Evolutionary conservation across 768 basidiomycete species (phyloP).

Genomic region (Agaricus blazei): DNA sequence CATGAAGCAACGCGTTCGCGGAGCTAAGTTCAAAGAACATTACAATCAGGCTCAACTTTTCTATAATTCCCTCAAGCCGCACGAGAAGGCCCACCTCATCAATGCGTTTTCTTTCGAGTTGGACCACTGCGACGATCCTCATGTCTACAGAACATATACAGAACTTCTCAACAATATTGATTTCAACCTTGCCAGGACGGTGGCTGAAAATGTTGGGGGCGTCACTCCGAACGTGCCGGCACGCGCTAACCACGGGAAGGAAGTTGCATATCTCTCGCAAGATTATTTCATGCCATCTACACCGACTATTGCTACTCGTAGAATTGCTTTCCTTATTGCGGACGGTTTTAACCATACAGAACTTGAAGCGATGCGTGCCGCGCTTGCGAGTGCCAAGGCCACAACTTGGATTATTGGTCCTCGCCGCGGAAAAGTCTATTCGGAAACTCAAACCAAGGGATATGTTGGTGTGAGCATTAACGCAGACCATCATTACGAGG

Average conservation of each 20-base stretch:
- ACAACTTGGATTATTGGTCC: slow-evolving; percentile 63
- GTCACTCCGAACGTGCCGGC: slow-evolving; percentile 46
- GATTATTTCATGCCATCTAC: slow-evolving; percentile 44
- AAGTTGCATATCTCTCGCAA: slow-evolving; percentile 55
- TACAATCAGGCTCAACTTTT: slow-evolving; percentile 74
- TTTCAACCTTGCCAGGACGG: slow-evolving; percentile 60
- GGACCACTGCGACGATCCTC: slow-evolving; percentile 73
- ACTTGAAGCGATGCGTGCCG: slow-evolving; percentile 52
- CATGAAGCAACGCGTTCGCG: slow-evolving; percentile 54
- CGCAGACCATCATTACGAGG: slow-evolving; percentile 71
- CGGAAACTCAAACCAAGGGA: slow-evolving; percentile 23
- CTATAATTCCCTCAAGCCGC: slow-evolving; percentile 68
- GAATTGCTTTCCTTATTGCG: slow-evolving; percentile 71
- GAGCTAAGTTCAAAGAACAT: slow-evolving; percentile 76
- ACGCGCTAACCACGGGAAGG: slow-evolving; percentile 53
- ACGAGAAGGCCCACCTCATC: slow-evolving; percentile 69
- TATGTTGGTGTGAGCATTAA: slow-evolving; percentile 26
- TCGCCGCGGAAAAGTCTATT: slow-evolving; percentile 49
- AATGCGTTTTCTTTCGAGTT: slow-evolving; percentile 78
- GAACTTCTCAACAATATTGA: slow-evolving; percentile 69
- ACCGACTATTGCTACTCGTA: slow-evolving; percentile 58
- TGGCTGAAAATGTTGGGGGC: slow-evolving; percentile 66
- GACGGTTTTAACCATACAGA: slow-evolving; percentile 69
- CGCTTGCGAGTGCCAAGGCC: slow-evolving; percentile 47
- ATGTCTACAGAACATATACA: slow-evolving; percentile 66